Base-by-base conservation (phyloP, 179 eudicot genomes). In the Beta lomatogona region DNA sequence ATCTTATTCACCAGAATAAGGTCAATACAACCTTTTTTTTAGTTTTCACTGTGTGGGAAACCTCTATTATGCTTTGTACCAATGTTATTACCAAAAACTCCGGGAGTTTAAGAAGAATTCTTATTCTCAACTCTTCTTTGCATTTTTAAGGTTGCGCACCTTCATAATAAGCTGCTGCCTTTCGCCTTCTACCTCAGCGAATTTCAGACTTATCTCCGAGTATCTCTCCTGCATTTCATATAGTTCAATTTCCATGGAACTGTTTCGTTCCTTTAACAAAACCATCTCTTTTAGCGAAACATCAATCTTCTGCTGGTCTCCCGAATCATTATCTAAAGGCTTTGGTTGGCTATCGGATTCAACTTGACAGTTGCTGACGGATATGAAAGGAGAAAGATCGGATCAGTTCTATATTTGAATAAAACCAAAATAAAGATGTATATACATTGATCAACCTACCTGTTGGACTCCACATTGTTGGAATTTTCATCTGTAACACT, bases 161-260 rank as follows among this genome's bases (percentile, higher is more conserved):
- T 66, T 92, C 98, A 97, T 97, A 1, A 92, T 87, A 10, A 97
- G 93, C 73, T 92, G 92, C 82, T 97, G 99, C 60, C 99, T 81
- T 88, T 97, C 99, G 22, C 99, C 99, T 86, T 94, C 99, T 28
- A 97, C 99, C 87, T 97, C 98, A 8, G 99, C 99, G 83, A 97
- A 94, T 83, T 89, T 97, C 15, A 97, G 94, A 78, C 99, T 97
- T 83, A 94, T 88, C 58, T 90, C 99, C 10, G 99, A 94, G 85
- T 94, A 97, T 81, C 98, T 90, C 74, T 89, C 98, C 77, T 94
- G 98, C 98, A 97, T 94, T 71, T 94, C 98, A 84, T 89, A 90
- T 74, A 97, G 84, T 77, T 97, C 99, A 16, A 48, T 83, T 86
- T 94, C 99, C 98, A 97, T 97, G 58, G 82, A 75, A 66, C 81